Evolutionary conservation across 1,284 basidiomycete genomes (phyloP), one percentile per base, ranked within the genome.

Genomic region (Tilletiopsis washingtonensis): DNA sequence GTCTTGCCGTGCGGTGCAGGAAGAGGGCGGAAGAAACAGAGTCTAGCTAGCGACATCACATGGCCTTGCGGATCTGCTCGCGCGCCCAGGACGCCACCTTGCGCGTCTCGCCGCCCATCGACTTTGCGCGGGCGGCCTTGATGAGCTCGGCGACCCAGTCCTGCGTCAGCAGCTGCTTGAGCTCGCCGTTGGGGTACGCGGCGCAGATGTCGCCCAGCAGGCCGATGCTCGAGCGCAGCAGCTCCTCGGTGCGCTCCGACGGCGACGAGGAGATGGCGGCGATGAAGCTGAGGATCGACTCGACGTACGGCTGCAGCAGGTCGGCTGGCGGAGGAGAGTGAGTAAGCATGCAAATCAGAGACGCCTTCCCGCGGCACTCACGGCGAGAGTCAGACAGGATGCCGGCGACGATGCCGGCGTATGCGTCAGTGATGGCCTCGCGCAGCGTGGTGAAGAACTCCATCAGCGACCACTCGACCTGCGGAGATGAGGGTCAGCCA

Each of bases 381-480:
- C 32, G 17, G 12, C 32, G 32, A 34, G 12, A 12, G 32, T 34
- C 86, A 58, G 83, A 82, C 77, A 91, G 90, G 71, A 96, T 78
- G 5, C 88, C 91, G 41, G 88, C 85, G 53, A 96, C 83, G 58
- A 97, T 86, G 42, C 94, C 91, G 7, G 88, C 91, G 70, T 96
- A 97, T 3, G 93, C 91, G 74, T 98, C 94, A 37, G 96, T 78
- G 60, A 99, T 96, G 40, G 90, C 89, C 73, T 98, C 93, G 36
- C 93, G 83, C 56, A 99, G 80, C 47, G 82, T 82, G 56, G 83
- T 82, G 53, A 96, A 88, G 73, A 98, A 98, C 63, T 99, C 93
- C 53, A 90, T 80, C 54, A 90, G 81, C 59, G 93, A 90, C 61
- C 84, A 88, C 71, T 91, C 89, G 46, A 84, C 81, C 85, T 87